Base-by-base conservation (phyloP, 1,284 basidiomycete genomes). In the Puccinia sorghi region DNA sequence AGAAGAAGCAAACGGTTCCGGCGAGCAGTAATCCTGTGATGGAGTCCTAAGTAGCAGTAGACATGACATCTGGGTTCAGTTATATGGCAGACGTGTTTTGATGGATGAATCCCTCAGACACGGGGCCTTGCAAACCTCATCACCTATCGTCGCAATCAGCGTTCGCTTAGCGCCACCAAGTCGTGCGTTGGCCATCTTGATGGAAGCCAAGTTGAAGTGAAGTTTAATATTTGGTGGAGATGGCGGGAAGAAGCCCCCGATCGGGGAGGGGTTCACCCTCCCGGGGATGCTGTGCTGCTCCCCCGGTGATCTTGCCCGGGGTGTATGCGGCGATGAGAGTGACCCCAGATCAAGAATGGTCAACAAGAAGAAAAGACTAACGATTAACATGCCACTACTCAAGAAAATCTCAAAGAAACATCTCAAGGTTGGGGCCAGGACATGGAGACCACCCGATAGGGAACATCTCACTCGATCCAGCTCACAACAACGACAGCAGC, bases 1-100 rank as follows among this genome's bases (percentile, higher is more conserved):
- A 61, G n/a, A 17, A 54, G 13, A 54, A 27, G n/a, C 66, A 41
- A 15, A 78, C 94, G 74, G 97, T 90, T 56, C 94, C 94, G 15
- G 94, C 94, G 67, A 97, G 88, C 63, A 97, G 88, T 22, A 97
- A 88, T 56, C 94, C 94, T 0, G 94, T 97, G 81, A 97, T 92
- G 1, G 94, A 93, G 86, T 97, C 95, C 94, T 97, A 83, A 4
- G 69, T 25, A 22, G 7, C 50, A 8, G 25, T 41, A 32, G 20
- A 46, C 20, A 50, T 17, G 56, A 41, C 13, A 72, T 48, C 12
- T 69, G 50, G 20, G 78, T 25, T 17, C 63, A 41, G 32, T 32
- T 1, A 32, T n/a, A 43, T 57, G 72, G 27, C 9, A 50, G 13
- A 57, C 15, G 25, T n/a, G n/a, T n/a, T n/a, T 11, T 67, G 15